Evolutionary conservation across 805 yeast species (phyloP), one percentile per base, ranked within the genome.

Genomic region (Candida ipomoeae): DNA sequence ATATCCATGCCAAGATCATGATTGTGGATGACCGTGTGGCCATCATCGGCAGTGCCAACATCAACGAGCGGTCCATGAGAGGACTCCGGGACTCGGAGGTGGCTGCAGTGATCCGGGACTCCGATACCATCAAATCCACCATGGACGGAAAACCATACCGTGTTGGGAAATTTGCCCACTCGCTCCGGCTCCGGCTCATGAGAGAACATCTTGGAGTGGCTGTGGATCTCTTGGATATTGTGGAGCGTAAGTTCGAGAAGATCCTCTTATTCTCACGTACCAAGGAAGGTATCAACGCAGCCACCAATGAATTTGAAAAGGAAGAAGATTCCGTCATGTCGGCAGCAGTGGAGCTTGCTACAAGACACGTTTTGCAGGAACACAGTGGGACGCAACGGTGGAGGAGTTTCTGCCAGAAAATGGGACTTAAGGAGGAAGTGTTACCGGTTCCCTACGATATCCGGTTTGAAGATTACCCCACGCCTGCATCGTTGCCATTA

Each of bases 151-250:
- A 82, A 60, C 87, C 88, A 0, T 92, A 82, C 65, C 68, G 77
- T 53, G 99, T 92, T 2, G 92, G 89, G 3, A 83, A 82, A 58
- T 94, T 92, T 73, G 89, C 98, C 0, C 96, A 89, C 65, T 84
- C 94, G 2, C 70, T 94, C 52, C 79, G 99, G 60, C 81, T 90
- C 73, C 78, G 97, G 54, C 75, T 95, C 46, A 94, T 94, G 99
- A 80, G 99, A 56, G 99, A 94, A 63, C 99, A 94, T 69, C 65
- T 94, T 23, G 99, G 99, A 23, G 85, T 96, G 48, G 95, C 90
- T 65, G 94, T 90, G 40, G 97, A 91, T 67, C 73, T 85, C 14
- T 68, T 90, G 23, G 97, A 91, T 50, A 68, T 86, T 40, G 86
- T 89, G 32, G 97, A 90, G 62, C 75, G 91, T 57, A 77, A 87